A percentile compares a stretch with the other conserved stretches of the same genome.
Conservation (phyloP, 2,329 filamentous ascomycete species). For the Venturia carpophila region DNA sequence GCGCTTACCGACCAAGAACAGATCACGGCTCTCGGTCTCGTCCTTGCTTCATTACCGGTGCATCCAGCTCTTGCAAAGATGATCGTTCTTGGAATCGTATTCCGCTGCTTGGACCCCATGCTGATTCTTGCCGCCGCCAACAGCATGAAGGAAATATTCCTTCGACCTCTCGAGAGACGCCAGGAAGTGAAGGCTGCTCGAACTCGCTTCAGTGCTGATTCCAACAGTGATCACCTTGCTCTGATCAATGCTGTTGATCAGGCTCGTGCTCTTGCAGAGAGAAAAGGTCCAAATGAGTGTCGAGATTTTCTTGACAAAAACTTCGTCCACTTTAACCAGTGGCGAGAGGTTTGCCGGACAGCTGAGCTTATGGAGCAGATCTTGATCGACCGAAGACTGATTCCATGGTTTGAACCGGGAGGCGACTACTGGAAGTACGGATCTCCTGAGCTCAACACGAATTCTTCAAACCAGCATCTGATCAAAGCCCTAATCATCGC, state of each 20-base stretch:
- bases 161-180: slow-evolving; percentile 27
- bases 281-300: slow-evolving; percentile 26
- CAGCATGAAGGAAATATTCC: background rate
- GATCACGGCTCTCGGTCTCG: slow-evolving; percentile 41
- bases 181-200: slow-evolving; percentile 25
- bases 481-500: slow-evolving; percentile 41
- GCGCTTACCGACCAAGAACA: slow-evolving; percentile 38
- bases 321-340: slow-evolving; percentile 34
- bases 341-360: slow-evolving; percentile 27
- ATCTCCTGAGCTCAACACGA: slow-evolving; percentile 33
- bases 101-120: slow-evolving; percentile 45
- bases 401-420: slow-evolving; percentile 13
- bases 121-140: slow-evolving; percentile 36
- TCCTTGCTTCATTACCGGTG: slow-evolving; percentile 30
- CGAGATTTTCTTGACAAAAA: slow-evolving; percentile 31
- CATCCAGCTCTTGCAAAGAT: slow-evolving; percentile 41
- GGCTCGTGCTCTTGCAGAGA: background rate
- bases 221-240: slow-evolving; percentile 41
- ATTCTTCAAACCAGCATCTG: slow-evolving; percentile 37
- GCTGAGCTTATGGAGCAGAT: slow-evolving; percentile 8
- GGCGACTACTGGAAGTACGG: slow-evolving; percentile 20
- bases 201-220: slow-evolving; percentile 28
- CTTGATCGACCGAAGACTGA: slow-evolving; percentile 21
- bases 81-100: slow-evolving; percentile 44
- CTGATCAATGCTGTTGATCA: slow-evolving; percentile 24